Base-by-base conservation (phyloP, 1,284 basidiomycete genomes). In the Neotropicomus parvogracilis region DNA sequence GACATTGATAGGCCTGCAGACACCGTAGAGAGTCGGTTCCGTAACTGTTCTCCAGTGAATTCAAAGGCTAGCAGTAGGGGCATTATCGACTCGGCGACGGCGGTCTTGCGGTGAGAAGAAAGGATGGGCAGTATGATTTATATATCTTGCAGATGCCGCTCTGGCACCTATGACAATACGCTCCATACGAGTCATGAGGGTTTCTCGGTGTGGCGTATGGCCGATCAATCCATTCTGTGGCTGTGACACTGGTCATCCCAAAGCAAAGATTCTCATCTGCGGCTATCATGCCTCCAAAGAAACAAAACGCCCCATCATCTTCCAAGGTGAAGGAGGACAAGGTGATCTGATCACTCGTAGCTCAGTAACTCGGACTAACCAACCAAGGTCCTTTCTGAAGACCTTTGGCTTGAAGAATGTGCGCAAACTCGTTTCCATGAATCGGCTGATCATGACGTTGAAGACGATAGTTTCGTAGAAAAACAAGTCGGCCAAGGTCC, bases 351-450 rank as follows among this genome's bases (percentile, higher is more conserved):
- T 58, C 35, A 24, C 32, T 51, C 50, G 36, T 41, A 41, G 46
- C 38, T 49, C 46, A 5, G 34, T 42, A 48, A 48, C 52, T 60
- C 57, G 46, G 58, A 48, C 59, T 60, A 58, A 60, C 60, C 64
- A 57, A 70, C 59, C 59, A 65, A 66, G 61, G 55, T 58, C 54
- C 52, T 44, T 33, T 57, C 47, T 17, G 38, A 69, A 91, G 88
- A 91, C 87, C 53, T 95, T 95, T 68, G 91, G 92, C 50, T 78
- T 95, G 83, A 94, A 95, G 79, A 95, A 95, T 73, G 87, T 89
- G 56, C 49, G 80, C 68, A 40, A 33, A 40, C 40, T 32, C 5
- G 17, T 46, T 52, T 37, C 54, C n/a, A 37, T 28, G 19, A 40
- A 40, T 34, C 17, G 33, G 54, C 20, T 40, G 48, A 38, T 33